These are phyloP conservation scores for Hymenoscyphus fructigenus DNA, from an alignment of 2,329 filamentous ascomycete species.

Conservation along the genomic window DNA sequence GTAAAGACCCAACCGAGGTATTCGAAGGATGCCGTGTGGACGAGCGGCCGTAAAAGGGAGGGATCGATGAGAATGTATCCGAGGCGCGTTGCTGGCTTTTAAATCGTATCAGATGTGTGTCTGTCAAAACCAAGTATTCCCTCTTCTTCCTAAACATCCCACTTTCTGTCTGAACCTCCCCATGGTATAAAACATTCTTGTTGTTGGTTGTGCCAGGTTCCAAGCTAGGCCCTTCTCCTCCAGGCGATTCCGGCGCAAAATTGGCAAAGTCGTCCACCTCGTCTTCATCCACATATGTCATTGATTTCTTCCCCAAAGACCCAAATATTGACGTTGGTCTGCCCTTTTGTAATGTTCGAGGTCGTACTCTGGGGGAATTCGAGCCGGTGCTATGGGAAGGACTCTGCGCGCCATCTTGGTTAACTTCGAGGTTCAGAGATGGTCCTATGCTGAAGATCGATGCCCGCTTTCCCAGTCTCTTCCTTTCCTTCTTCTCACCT, in stretches of 20 bases:
- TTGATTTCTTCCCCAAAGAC: slow-evolving; percentile 35
- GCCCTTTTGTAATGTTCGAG: slow-evolving; percentile 34
- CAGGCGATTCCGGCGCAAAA: slow-evolving; percentile 30
- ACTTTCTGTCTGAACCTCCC: slow-evolving; percentile 68
- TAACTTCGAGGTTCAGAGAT: slow-evolving; percentile 21
- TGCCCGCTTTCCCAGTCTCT: slow-evolving; percentile 30
- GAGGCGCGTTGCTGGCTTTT: slow-evolving; percentile 65
- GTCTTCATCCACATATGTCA: slow-evolving; percentile 30
- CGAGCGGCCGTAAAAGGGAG: slow-evolving; percentile 42
- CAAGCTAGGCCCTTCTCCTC: slow-evolving; percentile 21
- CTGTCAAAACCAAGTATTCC: slow-evolving; percentile 70
- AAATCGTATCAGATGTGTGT: slow-evolving; percentile 66
- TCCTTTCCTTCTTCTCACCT: slow-evolving; percentile 30
- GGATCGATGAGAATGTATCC: slow-evolving; percentile 58
- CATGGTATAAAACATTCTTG: slow-evolving; percentile 59
- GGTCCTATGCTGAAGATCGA: slow-evolving; percentile 33
- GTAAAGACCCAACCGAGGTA: slow-evolving; percentile 58
- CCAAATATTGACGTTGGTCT: slow-evolving; percentile 37
- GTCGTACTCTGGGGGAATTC: slow-evolving; percentile 30
- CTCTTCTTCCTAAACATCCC: slow-evolving; percentile 71
- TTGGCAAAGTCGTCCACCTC: slow-evolving; percentile 25
- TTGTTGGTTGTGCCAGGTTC: slow-evolving; percentile 18
- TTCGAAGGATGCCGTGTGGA: slow-evolving; percentile 55
- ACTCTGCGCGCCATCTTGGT: slow-evolving; percentile 24
- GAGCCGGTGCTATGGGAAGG: slow-evolving; percentile 24